Conservation (phyloP, 2,329 filamentous ascomycete species). For the Pseudopyricularia cyperi region DNA sequence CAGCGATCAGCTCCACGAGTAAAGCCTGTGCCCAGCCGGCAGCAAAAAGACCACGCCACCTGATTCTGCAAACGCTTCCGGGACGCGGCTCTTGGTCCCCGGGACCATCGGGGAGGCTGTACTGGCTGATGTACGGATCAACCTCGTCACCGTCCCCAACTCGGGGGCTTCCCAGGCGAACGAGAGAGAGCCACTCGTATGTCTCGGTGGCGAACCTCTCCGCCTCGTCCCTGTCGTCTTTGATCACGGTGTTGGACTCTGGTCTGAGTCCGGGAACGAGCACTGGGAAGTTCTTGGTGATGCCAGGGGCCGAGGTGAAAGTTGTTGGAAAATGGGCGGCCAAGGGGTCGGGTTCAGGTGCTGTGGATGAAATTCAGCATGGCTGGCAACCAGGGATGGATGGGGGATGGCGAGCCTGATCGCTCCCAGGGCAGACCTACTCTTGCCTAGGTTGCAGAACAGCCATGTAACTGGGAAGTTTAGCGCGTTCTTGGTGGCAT, state of each 20-base stretch:
- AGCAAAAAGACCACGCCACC: slow-evolving; percentile 46
- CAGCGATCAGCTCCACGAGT: slow-evolving; percentile 27
- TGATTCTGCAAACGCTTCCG: slow-evolving; percentile 30
- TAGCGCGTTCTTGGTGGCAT: slow-evolving; percentile 69
- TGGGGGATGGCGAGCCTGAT: no score
- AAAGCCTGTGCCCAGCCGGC: slow-evolving; percentile 36
- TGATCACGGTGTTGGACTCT: slow-evolving; percentile 16
- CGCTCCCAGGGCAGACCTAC: slow-evolving; percentile 15
- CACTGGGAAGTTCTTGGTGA: slow-evolving; percentile 14
- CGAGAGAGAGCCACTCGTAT: slow-evolving; percentile 66
- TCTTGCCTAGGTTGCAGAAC: slow-evolving; percentile 48
- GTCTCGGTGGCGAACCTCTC: slow-evolving; percentile 50
- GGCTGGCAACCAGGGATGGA: neutral
- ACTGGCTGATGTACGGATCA: slow-evolving; percentile 58
- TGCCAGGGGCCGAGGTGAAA: slow-evolving; percentile 22
- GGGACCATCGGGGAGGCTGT: slow-evolving; percentile 36
- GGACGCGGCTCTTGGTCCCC: neutral
- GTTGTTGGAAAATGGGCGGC: slow-evolving; percentile 26
- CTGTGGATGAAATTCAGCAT: slow-evolving; percentile 16
- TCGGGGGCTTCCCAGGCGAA: slow-evolving; percentile 52
- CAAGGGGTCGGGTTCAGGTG: slow-evolving; percentile 35
- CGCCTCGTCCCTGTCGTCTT: slow-evolving; percentile 32
- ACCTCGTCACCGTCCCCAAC: slow-evolving; percentile 42
- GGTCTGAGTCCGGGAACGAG: slow-evolving; percentile 20
- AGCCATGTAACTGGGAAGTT: slow-evolving; percentile 60